Conservation (phyloP, 441 rosid species). For the Eutrema salsugineum region DNA sequence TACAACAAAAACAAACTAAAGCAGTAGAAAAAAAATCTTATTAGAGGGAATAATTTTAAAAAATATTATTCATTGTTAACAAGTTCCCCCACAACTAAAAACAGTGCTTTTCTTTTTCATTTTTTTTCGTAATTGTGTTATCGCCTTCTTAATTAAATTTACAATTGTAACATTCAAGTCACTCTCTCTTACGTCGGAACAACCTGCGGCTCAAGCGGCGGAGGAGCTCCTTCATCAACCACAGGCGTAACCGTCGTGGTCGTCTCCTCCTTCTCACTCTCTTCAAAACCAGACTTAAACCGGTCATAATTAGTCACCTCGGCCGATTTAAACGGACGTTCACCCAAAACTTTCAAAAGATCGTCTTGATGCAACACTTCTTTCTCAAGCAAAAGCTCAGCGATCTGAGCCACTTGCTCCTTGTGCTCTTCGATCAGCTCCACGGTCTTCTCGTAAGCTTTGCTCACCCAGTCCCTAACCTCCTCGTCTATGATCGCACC, state of each 20-base stretch:
- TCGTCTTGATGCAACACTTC: conserved; percentile 76
- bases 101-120: background rate
- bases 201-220: conserved; percentile 64
- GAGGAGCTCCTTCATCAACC: conserved; percentile 51
- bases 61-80: conserved; percentile 21
- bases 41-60: background rate
- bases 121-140: background rate
- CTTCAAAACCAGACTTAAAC: conserved; percentile 59
- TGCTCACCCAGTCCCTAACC: conserved; percentile 65
- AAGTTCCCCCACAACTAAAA: background rate
- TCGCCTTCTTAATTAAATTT: conserved; percentile 27
- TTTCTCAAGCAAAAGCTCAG: conserved; percentile 64
- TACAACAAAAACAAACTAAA: background rate
- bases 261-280: conserved; percentile 7
- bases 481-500: conserved; percentile 64
- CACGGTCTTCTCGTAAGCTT: conserved; percentile 50
- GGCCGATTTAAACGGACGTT: conserved; percentile 53
- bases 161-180: conserved; percentile 27
- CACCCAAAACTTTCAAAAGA: conserved; percentile 52
- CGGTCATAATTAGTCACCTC: conserved; percentile 62
- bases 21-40: background rate
- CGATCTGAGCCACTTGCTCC: conserved; percentile 56
- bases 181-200: conserved; percentile 43
- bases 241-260: conserved; percentile 26
- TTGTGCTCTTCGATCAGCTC: conserved; percentile 54